A percentile compares a stretch with the other conserved stretches of the same genome.
These are phyloP conservation scores for Leccinum proliferum DNA, from an alignment of 1,284 basidiomycete species.

Conservation along the genomic window DNA sequence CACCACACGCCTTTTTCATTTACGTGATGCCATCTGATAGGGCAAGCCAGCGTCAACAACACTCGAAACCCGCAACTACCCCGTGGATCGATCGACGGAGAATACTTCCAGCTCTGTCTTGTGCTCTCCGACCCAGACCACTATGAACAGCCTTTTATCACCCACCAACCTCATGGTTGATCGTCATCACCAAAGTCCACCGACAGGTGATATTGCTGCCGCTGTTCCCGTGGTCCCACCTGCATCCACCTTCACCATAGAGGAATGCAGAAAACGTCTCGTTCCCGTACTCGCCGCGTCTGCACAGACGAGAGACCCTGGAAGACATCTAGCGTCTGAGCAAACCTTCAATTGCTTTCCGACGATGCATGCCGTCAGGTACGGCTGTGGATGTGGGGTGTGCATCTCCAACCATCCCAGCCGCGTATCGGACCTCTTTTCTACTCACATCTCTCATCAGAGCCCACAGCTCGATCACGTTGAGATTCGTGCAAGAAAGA, in stretches of 20 bases:
- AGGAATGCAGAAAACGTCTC: constrained; percentile 25
- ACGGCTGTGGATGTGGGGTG: too few species aligned
- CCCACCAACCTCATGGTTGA: constrained; percentile 6
- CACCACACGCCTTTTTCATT: constrained; percentile 8
- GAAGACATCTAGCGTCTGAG: constrained; percentile 9
- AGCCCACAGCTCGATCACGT: too few species aligned
- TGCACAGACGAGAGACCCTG: constrained; percentile 15
- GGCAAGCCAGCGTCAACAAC: constrained; percentile 11
- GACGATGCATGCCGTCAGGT: constrained; percentile 19
- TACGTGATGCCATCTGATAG: constrained; percentile 2
- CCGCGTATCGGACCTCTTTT: too few species aligned
- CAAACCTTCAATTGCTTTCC: constrained; percentile 20
- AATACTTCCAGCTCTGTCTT: constrained; percentile 6
- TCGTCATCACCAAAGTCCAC: constrained; percentile 1
- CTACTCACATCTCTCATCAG: too few species aligned
- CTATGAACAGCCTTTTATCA: constrained; percentile 8
- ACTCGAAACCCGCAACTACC: constrained; percentile 15
- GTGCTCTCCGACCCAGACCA: constrained; percentile 12
- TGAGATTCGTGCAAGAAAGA: too few species aligned
- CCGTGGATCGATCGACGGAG: constrained; percentile 5
- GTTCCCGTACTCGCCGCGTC: constrained; percentile 20
- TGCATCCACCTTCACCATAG: constrained; percentile 15
- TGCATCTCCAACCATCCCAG: too few species aligned
- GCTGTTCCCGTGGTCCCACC: background rate
- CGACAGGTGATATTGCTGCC: constrained; percentile 7